Evolutionary conservation across 2,329 filamentous ascomycete genomes (phyloP).

Genomic region (Fusarium proliferatum): DNA sequence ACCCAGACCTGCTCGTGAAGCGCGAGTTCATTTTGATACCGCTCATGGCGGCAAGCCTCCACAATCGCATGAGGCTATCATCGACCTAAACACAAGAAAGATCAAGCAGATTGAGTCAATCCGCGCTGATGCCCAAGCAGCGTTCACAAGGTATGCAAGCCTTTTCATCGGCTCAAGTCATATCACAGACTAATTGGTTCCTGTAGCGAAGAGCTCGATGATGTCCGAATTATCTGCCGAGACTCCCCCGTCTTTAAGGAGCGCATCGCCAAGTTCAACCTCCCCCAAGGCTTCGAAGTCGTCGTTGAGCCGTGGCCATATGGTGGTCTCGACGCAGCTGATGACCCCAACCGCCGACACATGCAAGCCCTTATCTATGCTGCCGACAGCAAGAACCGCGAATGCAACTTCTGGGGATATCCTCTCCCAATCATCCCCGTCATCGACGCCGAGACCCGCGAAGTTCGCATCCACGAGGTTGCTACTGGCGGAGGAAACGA

Average conservation of each 20-base stretch:
- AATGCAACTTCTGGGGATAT: conserved; percentile 67
- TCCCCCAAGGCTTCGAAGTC: conserved; percentile 46
- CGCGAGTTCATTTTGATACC: background rate
- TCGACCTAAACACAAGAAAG: rapidly evolving
- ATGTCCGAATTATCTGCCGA: background rate
- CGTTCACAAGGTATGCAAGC: background rate
- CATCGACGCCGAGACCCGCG: conserved; percentile 45
- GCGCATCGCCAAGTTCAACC: conserved; percentile 28
- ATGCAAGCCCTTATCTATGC: conserved; percentile 52
- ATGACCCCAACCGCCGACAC: conserved; percentile 45
- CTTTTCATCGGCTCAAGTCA: too few relatives aligned
- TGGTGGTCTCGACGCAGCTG: conserved; percentile 42
- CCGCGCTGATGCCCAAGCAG: background rate
- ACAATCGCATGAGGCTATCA: background rate
- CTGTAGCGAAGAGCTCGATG: background rate
- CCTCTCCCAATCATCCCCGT: conserved; percentile 62
- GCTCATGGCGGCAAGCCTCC: background rate
- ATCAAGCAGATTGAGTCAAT: background rate
- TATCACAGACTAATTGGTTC: too few relatives aligned
- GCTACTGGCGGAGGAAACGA: conserved; percentile 50
- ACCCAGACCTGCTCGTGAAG: background rate
- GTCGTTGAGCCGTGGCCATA: conserved; percentile 51
- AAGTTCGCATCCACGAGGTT: conserved; percentile 50
- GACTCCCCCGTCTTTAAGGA: background rate
- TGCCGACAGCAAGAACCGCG: conserved; percentile 48